Evolutionary conservation across 2,329 filamentous ascomycete genomes (phyloP).

Genomic region (Penicillium palitans): DNA sequence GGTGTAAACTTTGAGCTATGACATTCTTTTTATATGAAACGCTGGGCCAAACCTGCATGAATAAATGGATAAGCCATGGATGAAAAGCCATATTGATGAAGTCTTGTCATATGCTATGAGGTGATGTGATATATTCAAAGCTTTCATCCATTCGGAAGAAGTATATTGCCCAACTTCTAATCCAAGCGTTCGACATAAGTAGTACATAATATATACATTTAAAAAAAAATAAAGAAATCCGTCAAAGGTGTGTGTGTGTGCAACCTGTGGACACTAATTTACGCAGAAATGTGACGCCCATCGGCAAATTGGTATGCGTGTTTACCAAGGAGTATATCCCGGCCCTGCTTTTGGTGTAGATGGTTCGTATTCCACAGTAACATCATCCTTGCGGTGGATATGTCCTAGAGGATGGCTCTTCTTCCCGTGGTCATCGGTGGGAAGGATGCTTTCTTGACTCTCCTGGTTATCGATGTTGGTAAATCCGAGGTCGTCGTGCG

Average conservation of each 20-base stretch:
- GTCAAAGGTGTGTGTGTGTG: not conserved
- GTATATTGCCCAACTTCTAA: not conserved
- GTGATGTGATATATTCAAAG: not conserved
- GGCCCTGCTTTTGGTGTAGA: not conserved
- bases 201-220: not conserved
- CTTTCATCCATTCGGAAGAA: not conserved
- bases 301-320: not conserved
- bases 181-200: not conserved
- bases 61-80: not conserved
- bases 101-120: not conserved
- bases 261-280: not conserved
- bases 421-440: not conserved
- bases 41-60: too few relatives aligned
- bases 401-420: slow-evolving; percentile 3
- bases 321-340: not conserved
- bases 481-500: slow-evolving; percentile 10
- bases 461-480: slow-evolving; percentile 22
- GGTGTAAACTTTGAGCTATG: too few relatives aligned
- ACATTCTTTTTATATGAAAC: too few relatives aligned
- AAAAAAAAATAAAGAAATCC: not conserved
- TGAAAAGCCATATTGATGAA: too few relatives aligned
- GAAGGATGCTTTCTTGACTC: slow-evolving; percentile 27
- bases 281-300: not conserved
- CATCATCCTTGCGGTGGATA: slow-evolving; percentile 22
- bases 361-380: slow-evolving; percentile 16